Base-by-base conservation (phyloP, 2,329 filamentous ascomycete species). In the Ceratocystis diversiconidia region DNA sequence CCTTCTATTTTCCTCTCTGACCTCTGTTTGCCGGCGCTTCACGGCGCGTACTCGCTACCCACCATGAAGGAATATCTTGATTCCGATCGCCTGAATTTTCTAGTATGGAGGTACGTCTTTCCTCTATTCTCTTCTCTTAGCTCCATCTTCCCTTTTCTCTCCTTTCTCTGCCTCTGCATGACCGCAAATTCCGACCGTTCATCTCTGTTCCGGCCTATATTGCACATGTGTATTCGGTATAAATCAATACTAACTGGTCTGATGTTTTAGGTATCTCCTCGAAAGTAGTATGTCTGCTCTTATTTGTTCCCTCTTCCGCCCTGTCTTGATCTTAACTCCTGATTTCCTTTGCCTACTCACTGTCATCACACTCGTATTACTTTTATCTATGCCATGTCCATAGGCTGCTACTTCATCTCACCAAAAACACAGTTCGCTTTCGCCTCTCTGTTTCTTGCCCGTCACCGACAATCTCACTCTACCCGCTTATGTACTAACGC, bases 1-100 rank as follows among this genome's bases (percentile, higher is more conserved):
- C 43, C 15, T 59, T 28, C 25, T 52, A 19, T 60, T 57, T 65
- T 68, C 41, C 59, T 41, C 60, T 36, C 41, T 46, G 8, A 32
- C 36, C 52, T 28, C 22, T 41, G 36, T 48, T 44, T 15, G 32
- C 62, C 61, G 55, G 59, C 30, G 41, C 61, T 44, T 28, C 25
- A 28, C 50, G 66, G 61, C 43, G 57, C 59, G 55, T 50, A 43
- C 62, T 66, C 36, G 65, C 63, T 66, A 68, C 69, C 70, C 70
- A 74, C 71, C 72, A 84, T 84, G 81, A 84, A 84, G 77, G 82
- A 85, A 77, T 79, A 79, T 73, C 79, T 87, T 72, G 81, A 85
- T 79, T 85, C 82, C 70, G 80, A 86, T 75, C 80, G 82, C 78
- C 78, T 86, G 79, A 87, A 86, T 78, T 86, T 83, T 79, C 80